A percentile compares a stretch with the other conserved stretches of the same genome.
phyloP scores from a whole-genome alignment of 2,329 filamentous ascomycete species.

The Lachnellula hyalina region DNA sequence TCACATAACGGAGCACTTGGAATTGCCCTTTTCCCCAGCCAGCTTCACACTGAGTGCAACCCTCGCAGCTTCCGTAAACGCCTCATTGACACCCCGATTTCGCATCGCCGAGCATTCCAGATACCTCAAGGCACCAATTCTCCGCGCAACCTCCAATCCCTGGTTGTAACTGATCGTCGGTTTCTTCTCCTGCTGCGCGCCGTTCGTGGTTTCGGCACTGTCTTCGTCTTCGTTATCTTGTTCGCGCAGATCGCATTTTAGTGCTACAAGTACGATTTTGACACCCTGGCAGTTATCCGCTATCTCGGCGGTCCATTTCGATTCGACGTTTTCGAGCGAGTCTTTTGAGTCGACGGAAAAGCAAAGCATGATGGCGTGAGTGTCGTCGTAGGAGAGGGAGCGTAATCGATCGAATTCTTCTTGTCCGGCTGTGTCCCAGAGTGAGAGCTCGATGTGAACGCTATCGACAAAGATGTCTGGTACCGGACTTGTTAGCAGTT shows the following conservation, averaged over 20 bases:
- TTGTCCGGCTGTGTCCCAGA: slow-evolving; percentile 98
- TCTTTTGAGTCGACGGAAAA: slow-evolving; percentile 96
- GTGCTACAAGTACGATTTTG: slow-evolving; percentile 87
- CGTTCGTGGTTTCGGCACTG: slow-evolving; percentile 39
- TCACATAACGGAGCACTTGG: slow-evolving; percentile 58
- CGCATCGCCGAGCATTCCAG: slow-evolving; percentile 98
- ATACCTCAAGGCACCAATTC: slow-evolving; percentile 89
- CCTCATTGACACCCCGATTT: slow-evolving; percentile 96
- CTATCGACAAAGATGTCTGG: slow-evolving; percentile 98
- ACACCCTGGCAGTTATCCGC: slow-evolving; percentile 95
- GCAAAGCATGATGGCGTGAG: slow-evolving; percentile 97
- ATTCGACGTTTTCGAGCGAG: slow-evolving; percentile 96
- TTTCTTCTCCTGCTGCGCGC: slow-evolving; percentile 52
- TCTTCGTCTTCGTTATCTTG: slow-evolving; percentile 57
- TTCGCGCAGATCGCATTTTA: slow-evolving; percentile 95
- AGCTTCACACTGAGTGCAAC: slow-evolving; percentile 76
- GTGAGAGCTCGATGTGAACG: slow-evolving; percentile 91
- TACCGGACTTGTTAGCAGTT: slow-evolving; percentile 2
- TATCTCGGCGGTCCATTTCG: slow-evolving; percentile 97
- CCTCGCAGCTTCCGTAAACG: slow-evolving; percentile 94
- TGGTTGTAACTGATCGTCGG: slow-evolving; percentile 85
- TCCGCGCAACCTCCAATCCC: slow-evolving; percentile 82
- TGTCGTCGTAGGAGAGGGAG: slow-evolving; percentile 93
- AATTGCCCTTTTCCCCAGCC: slow-evolving; percentile 50
- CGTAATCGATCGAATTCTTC: slow-evolving; percentile 97